Base-by-base conservation (phyloP, 805 yeast species). In the Candida saitoana region DNA sequence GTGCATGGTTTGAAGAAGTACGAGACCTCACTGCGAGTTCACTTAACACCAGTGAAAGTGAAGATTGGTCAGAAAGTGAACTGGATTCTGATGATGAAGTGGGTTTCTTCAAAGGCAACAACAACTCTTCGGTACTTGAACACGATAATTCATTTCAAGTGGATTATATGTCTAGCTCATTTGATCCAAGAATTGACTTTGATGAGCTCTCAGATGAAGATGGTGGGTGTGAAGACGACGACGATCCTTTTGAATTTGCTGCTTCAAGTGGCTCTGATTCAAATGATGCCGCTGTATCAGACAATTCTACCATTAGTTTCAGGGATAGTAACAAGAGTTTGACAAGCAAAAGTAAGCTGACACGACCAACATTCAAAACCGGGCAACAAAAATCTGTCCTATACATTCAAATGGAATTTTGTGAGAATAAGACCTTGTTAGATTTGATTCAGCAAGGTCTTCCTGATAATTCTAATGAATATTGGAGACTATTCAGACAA, bases 331-430 rank as follows among this genome's bases (percentile, higher is more conserved):
- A 11, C 2, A 22, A 38, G 4, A 36, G 38, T 24, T 24, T 25
- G n/a, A 15, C 5, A 17, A 24, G 31, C 15, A 33, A 18, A 9
- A 11, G 22, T 16, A 16, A 17, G 12, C 16, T 8, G 12, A 17
- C 7, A 8, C 24, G 27, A 6, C 18, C 38, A 12, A 17, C 20
- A 11, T n/a, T 24, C n/a, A 14, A 24, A 24, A 15, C 14, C 4
- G 38, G 34, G 31, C 42, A n/a, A 22, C 39, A 38, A 32, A 52
- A 49, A 48, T 84, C 90, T 40, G 88, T 95, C 0, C 63, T 93
- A 22, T 93, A 87, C 59, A 93, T 93, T 50, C 99, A 93, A 57
- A 93, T 93, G 99, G 99, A 93, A 60, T 93, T 93, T 54, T 93
- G 99, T 64, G 99, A 93, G 55, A 93, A 91, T 56, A 87, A 87